These are phyloP conservation scores for Phylloporus arenicola DNA, from an alignment of 768 basidiomycete genomes.

Conservation along the genomic window DNA sequence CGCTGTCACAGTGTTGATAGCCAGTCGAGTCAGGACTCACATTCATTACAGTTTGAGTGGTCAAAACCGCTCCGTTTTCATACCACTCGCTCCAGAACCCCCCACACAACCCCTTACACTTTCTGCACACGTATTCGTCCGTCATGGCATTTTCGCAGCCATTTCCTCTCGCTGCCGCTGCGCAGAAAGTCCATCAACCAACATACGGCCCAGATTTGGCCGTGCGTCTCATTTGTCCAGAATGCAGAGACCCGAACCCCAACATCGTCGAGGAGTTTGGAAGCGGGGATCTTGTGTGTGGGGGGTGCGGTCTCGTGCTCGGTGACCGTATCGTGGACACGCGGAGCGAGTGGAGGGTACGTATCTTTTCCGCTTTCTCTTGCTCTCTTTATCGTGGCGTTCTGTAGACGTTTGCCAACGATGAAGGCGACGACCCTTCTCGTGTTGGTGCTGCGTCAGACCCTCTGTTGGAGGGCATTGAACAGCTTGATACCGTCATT, in stretches of 20 bases:
- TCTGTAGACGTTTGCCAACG: slow-evolving; percentile 95
- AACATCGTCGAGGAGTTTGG: slow-evolving; percentile 97
- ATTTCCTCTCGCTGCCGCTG: slow-evolving; percentile 63
- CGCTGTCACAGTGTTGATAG: slow-evolving; percentile 16
- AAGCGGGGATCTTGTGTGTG: slow-evolving; percentile 95
- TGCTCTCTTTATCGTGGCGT: neutral
- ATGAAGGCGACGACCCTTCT: slow-evolving; percentile 98
- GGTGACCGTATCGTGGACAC: slow-evolving; percentile 98
- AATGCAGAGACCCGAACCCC: slow-evolving; percentile 89
- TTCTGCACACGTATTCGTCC: slow-evolving; percentile 1
- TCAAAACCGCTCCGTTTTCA: slow-evolving; percentile 5
- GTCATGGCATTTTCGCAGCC: slow-evolving; percentile 70
- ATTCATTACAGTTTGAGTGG: slow-evolving; percentile 23
- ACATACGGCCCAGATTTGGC: slow-evolving; percentile 78
- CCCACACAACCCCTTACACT: slow-evolving; percentile 9
- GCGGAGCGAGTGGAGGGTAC: slow-evolving; percentile 94
- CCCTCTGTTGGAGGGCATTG: slow-evolving; percentile 89
- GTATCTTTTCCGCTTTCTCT: slow-evolving; percentile 31
- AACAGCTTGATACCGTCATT: slow-evolving; percentile 92
- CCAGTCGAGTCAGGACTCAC: slow-evolving; percentile 16
- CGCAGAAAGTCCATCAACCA: slow-evolving; percentile 48
- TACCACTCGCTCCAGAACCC: slow-evolving; percentile 17
- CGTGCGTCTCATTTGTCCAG: slow-evolving; percentile 89
- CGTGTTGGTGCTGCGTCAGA: slow-evolving; percentile 98
- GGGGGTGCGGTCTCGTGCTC: slow-evolving; percentile 86